A percentile compares a stretch with the other conserved stretches of the same genome.
Conservation (phyloP, 2,329 filamentous ascomycete genomes). For the Neurospora crassa region DNA sequence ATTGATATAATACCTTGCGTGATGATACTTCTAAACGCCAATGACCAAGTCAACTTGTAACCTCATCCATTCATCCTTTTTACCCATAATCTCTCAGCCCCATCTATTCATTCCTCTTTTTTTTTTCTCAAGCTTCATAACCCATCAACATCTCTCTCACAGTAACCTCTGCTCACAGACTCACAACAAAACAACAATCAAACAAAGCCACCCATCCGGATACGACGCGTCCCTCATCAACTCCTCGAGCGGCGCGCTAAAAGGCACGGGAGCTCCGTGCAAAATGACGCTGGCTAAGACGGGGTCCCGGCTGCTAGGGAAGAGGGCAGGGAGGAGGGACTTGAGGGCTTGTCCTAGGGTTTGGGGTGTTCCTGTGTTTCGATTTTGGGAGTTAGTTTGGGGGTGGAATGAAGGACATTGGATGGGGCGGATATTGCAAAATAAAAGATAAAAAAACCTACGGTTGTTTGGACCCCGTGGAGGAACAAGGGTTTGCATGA, state of each 20-base stretch:
- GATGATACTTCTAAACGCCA: neutral
- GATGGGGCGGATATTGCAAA: neutral
- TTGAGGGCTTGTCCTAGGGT: conserved; percentile 69
- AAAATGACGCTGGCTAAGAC: conserved; percentile 76
- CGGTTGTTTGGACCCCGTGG: conserved; percentile 29
- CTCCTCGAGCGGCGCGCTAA: conserved; percentile 71
- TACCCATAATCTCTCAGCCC: neutral
- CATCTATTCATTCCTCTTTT: neutral
- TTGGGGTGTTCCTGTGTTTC: conserved; percentile 25
- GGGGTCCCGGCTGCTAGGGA: conserved; percentile 76
- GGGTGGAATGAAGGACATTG: neutral
- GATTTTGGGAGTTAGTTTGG: conserved; percentile 34
- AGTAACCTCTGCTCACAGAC: neutral
- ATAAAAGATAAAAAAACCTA: conserved; percentile 13
- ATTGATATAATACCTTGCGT: neutral
- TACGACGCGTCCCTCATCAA: conserved; percentile 76
- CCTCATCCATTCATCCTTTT: neutral
- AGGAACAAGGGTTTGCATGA: conserved; percentile 67
- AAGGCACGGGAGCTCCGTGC: conserved; percentile 77
- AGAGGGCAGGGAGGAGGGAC: conserved; percentile 65
- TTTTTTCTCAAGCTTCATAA: neutral
- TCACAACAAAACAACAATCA: conserved; percentile 65
- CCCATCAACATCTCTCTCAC: neutral
- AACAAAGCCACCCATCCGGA: conserved; percentile 82
- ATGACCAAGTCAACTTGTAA: neutral